Evolutionary conservation across 306 rosid species (phyloP), one percentile per base, ranked within the genome.

Genomic region (Ammopiptanthus mongolicus): DNA sequence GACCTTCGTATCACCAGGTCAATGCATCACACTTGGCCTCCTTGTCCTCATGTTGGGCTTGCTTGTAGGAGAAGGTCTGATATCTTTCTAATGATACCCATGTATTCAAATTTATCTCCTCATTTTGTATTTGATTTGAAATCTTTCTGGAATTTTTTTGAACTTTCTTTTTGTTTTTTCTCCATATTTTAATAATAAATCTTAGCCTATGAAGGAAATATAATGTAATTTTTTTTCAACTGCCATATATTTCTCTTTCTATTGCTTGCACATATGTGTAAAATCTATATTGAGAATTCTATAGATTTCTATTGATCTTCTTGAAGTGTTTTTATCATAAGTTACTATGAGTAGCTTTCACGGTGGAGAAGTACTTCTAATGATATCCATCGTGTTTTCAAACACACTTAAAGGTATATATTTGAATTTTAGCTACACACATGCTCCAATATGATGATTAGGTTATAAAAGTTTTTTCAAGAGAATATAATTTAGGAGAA

Each of bases 11-110:
- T 85, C 92, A 41, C 84, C 97, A 72, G 59, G 67, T 72, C 92
- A 88, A 73, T 75, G 89, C 80, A 41, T 93, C 83, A 68, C 87
- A 37, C 23, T 82, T 19, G 98, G 98, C 42, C 96, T 91, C 33
- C 44, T 93, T 48, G 82, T 93, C 48, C 96, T 93, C 74, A 17
- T 86, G 82, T 80, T 89, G 33, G 97, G 89, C 15, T 84, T 91
- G 86, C 78, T 91, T 34, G 80, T 93, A 21, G 80, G 83, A 66
- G 98, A 93, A 89, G 97, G 98, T 85, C 69, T 89, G 5, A 64
- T 93, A 37, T 80, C 91, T 71, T 51, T 93, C 17, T 91, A 79
- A 61, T 60, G 0, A 7, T 53, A 22, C n/a, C 50, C 58, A 39
- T 74, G 0, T 46, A 58, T 22, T 69, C 52, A 34, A 31, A 8